Evolutionary conservation across 208 protist species (phyloP).

Genomic region (Crithidia bombi): DNA sequence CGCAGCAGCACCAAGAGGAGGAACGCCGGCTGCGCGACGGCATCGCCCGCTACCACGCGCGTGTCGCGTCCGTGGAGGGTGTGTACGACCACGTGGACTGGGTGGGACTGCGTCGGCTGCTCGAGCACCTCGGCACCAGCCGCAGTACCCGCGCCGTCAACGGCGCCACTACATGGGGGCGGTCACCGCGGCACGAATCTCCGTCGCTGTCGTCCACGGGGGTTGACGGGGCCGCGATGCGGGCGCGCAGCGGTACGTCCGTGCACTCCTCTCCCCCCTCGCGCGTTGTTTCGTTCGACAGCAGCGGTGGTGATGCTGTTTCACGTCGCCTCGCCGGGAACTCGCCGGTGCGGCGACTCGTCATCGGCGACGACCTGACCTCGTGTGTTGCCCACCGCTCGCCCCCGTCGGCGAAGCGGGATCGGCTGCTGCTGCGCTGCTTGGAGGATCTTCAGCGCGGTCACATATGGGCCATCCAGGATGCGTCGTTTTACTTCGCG

Average conservation of each 20-base stretch:
- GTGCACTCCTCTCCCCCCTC: not conserved
- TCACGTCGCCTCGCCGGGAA: not conserved
- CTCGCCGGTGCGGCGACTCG: not conserved
- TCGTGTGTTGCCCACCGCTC: constrained; percentile 5
- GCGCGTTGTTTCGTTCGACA: not conserved
- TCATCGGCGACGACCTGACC: constrained; percentile 1
- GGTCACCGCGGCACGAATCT: not conserved
- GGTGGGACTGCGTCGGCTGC: constrained; percentile 24
- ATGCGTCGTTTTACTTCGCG: constrained; percentile 58
- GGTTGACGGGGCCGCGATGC: constrained; percentile 2
- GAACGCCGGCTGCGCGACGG: constrained; percentile 32
- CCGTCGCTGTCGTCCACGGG: not conserved
- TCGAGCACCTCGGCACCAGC: constrained; percentile 29
- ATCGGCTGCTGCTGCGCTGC: constrained; percentile 43
- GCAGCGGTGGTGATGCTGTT: not conserved
- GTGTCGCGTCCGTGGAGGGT: not conserved
- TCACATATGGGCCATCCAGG: constrained; percentile 68
- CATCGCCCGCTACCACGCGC: constrained; percentile 15
- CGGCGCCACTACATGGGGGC: not conserved
- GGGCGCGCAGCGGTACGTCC: not conserved
- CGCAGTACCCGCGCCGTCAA: not conserved
- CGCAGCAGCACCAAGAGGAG: constrained; percentile 22
- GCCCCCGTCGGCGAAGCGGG: constrained; percentile 3
- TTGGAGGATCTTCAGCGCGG: constrained; percentile 66
- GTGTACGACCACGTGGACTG: constrained; percentile 28